Base-by-base conservation (phyloP, 1,139 yeast genomes). In the Diutina catenulata region DNA sequence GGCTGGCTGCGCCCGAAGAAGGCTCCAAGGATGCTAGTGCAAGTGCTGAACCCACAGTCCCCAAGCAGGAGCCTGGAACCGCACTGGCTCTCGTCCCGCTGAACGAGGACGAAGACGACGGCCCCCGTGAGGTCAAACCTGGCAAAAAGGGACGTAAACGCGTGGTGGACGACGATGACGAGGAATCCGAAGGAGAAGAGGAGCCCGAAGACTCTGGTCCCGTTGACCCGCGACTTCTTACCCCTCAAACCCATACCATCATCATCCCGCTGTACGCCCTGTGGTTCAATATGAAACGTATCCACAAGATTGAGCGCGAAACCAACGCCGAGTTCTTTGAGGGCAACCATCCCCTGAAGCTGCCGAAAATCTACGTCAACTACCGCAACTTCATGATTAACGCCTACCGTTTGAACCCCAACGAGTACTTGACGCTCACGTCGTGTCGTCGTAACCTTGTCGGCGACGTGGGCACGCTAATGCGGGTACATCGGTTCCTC, bases 361-460 rank as follows among this genome's bases (percentile, higher is more conserved):
- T 96, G 1, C 94, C 96, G 3, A 76, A 80, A 48, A 80, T 87
- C 32, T 91, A 88, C 57, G 72, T 76, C 41, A 83, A 81, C 55
- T 88, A 87, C 56, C 75, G 99, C 53, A 91, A 88, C 55, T 91
- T 91, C 56, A 86, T 91, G 94, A 70, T 91, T 37, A 87, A 91
- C 57, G 74, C 95, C 5, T 93, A 91, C 56, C 70, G 98, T 47
- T 64, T 91, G 43, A 88, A 91, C 54, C 98, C 98, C 11, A 79
- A 80, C 50, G 98, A 91, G 57, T 88, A 84, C 52, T 68, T 91
- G 38, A 86, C 96, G 0, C 81, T 87, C 40, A 91, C 98, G 0
- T 93, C 97, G 0, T 84, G 94, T 43, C 79, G 98, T 51, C 77
- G 99, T 51, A 91, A 88, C 52, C 69, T 93, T 44, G 93, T 87